phyloP scores from a whole-genome alignment of 2,329 filamentous ascomycete species.

The Sporothrix mexicana region DNA sequence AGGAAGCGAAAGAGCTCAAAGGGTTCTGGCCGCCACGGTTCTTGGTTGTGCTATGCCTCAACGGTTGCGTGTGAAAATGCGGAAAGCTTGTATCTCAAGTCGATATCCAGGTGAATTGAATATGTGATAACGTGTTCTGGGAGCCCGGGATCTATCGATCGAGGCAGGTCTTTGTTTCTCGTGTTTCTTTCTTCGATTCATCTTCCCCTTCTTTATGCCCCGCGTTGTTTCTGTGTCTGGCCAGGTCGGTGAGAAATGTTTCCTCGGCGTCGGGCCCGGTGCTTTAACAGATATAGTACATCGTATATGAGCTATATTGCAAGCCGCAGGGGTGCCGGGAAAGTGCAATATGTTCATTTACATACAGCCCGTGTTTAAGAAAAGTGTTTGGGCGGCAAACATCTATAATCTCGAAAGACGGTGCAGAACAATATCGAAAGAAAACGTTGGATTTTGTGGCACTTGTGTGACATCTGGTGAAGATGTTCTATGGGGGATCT shows the following conservation, averaged over 20 bases:
- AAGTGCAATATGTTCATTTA: neutral
- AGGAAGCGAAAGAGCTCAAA: neutral
- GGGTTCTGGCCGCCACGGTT: neutral
- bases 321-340: neutral
- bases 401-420: no score
- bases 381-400: neutral
- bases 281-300: constrained; percentile 27
- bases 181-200: neutral
- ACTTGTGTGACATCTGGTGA: no score
- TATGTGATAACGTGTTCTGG: no score
- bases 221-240: neutral
- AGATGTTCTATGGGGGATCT: no score
- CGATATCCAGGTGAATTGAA: neutral
- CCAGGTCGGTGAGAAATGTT: neutral
- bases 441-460: no score
- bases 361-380: neutral
- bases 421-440: no score
- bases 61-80: neutral
- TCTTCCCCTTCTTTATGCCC: neutral
- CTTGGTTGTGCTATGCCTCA: neutral
- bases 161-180: neutral
- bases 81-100: neutral
- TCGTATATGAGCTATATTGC: constrained; percentile 21
- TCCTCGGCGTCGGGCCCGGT: neutral
- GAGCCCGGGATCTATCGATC: no score